Percentiles rank a stretch among this genome's conserved stretches.
These are phyloP conservation scores for Ananas comosus DNA, from an alignment of 176 grass and related monocot genomes.

Conservation along the genomic window DNA sequence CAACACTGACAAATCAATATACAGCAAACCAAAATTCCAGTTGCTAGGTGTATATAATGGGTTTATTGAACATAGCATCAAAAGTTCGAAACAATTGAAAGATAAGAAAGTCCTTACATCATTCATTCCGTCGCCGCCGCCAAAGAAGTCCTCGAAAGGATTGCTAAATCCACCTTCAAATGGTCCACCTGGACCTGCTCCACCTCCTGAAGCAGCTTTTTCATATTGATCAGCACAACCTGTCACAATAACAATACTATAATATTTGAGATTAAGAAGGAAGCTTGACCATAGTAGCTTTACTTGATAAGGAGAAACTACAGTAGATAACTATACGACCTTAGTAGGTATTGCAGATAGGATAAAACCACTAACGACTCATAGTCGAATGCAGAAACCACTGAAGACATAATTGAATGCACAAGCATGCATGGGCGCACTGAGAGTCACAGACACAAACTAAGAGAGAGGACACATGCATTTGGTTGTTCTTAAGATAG, in stretches of 20 bases:
- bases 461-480: too few species aligned
- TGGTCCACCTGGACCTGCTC: conserved; percentile 52
- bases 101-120: conserved; percentile 45
- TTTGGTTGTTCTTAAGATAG: too few species aligned
- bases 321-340: not conserved
- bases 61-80: not conserved
- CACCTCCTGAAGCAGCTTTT: conserved; percentile 61
- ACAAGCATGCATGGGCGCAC: too few species aligned
- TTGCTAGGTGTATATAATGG: too few species aligned
- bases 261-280: not conserved
- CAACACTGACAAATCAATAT: too few species aligned
- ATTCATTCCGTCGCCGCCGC: conserved; percentile 59
- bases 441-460: too few species aligned
- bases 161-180: conserved; percentile 69
- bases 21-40: too few species aligned
- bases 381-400: too few species aligned
- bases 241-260: conserved; percentile 21
- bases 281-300: not conserved
- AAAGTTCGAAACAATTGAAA: not conserved
- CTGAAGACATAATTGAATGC: too few species aligned
- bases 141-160: conserved; percentile 89
- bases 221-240: conserved; percentile 88
- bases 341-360: not conserved
- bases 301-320: not conserved
- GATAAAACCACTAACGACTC: too few species aligned